phyloP scores from a whole-genome alignment of 1,284 basidiomycete genomes.

The Porodaedalea pini region DNA sequence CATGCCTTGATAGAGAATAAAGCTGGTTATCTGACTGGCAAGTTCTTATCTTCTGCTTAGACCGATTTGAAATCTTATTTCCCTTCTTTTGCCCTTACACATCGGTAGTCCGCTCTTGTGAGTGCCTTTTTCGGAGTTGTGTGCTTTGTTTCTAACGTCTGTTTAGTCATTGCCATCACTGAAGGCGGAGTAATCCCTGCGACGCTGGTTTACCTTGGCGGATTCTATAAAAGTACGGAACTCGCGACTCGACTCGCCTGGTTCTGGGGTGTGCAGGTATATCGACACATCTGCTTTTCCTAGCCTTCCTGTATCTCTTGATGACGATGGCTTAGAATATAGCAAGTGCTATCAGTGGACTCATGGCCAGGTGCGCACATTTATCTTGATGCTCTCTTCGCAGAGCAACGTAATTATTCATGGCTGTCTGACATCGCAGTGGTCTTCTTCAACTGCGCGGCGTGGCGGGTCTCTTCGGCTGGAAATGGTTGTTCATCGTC shows the following conservation, averaged over 20 bases:
- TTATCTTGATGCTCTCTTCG: not conserved
- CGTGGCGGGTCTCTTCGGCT: slow-evolving; percentile 33
- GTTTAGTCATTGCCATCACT: slow-evolving; percentile 35
- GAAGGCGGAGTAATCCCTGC: slow-evolving; percentile 40
- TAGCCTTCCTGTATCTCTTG: not conserved
- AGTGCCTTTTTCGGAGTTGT: slow-evolving; percentile 17
- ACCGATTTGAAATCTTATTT: not conserved
- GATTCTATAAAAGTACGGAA: slow-evolving; percentile 38
- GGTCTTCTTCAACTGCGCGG: slow-evolving; percentile 35
- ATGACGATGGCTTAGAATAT: slow-evolving; percentile 25
- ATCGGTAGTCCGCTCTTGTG: slow-evolving; percentile 34
- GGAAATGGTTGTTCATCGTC: slow-evolving; percentile 40
- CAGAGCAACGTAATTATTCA: not conserved
- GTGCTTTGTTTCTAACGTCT: not conserved
- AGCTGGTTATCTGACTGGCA: slow-evolving; percentile 34
- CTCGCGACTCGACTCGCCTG: slow-evolving; percentile 37
- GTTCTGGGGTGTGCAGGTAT: slow-evolving; percentile 37
- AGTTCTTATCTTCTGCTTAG: not conserved
- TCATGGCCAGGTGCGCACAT: slow-evolving; percentile 30
- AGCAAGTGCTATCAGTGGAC: slow-evolving; percentile 37
- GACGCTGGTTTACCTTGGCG: slow-evolving; percentile 39
- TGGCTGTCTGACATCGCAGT: slow-evolving; percentile 17
- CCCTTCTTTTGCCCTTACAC: not conserved
- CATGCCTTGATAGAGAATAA: slow-evolving; percentile 35
- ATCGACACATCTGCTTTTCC: too few relatives aligned